These are phyloP conservation scores for Mucor circinelloides DNA, from an alignment of 371 early-diverging fungal species.

Conservation along the genomic window DNA sequence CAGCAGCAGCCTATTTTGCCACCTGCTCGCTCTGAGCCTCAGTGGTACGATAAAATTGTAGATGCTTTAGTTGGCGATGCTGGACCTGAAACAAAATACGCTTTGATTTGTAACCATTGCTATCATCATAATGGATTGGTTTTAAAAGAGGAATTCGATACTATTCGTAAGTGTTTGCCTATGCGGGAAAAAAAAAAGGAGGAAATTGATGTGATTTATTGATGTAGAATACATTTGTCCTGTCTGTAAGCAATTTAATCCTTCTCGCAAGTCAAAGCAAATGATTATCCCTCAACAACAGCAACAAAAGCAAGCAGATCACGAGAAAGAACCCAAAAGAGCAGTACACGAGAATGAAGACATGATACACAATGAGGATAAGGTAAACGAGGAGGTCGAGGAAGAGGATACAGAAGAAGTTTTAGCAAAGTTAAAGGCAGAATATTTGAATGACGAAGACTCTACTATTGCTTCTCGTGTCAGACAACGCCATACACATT, in stretches of 20 bases:
- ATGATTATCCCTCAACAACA: background rate
- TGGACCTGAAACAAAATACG: slow-evolving; percentile 83
- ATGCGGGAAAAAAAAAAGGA: background rate
- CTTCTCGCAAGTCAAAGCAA: slow-evolving; percentile 25
- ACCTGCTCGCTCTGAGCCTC: slow-evolving; percentile 24
- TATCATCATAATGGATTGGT: slow-evolving; percentile 92
- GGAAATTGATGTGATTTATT: background rate
- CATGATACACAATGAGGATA: background rate
- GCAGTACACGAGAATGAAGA: background rate
- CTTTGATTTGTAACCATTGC: slow-evolving; percentile 90
- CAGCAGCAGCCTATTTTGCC: slow-evolving; percentile 15
- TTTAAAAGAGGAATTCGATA: slow-evolving; percentile 78
- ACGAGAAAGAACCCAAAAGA: background rate
- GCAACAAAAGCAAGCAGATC: background rate
- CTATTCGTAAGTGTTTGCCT: slow-evolving; percentile 59
- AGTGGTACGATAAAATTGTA: slow-evolving; percentile 85
- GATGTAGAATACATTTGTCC: slow-evolving; percentile 32
- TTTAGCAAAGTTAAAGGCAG: slow-evolving; percentile 10
- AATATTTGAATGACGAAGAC: slow-evolving; percentile 6
- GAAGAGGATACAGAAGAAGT: slow-evolving; percentile 8
- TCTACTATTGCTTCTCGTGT: slow-evolving; percentile 24
- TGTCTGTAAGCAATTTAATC: slow-evolving; percentile 32
- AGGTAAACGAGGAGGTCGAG: background rate
- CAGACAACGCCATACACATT: slow-evolving; percentile 16
- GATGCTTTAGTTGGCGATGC: slow-evolving; percentile 88